These are phyloP conservation scores for Sporothrix brasiliensis DNA, from an alignment of 2,329 filamentous ascomycete species.

Conservation along the genomic window DNA sequence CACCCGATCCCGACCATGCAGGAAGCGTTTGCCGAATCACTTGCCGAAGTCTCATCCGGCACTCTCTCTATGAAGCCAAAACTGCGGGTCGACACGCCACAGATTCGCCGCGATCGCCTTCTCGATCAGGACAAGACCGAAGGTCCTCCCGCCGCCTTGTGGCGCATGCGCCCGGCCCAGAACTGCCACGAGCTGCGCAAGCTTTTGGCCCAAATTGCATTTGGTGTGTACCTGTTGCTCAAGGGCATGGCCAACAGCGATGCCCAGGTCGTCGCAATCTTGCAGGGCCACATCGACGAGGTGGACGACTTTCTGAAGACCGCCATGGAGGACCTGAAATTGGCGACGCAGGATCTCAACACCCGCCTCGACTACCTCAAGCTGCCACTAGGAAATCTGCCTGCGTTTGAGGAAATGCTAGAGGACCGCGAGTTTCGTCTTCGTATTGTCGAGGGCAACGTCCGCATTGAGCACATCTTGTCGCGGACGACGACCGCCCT, in stretches of 20 bases:
- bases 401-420: conserved; percentile 84
- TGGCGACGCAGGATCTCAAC: conserved; percentile 76
- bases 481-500: conserved; percentile 75
- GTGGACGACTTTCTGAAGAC: conserved; percentile 88
- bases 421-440: conserved; percentile 80
- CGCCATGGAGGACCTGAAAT: conserved; percentile 79
- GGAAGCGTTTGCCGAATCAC: conserved; percentile 78
- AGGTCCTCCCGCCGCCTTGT: conserved; percentile 70
- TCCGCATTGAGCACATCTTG: conserved; percentile 87
- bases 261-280: conserved; percentile 80
- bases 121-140: conserved; percentile 70
- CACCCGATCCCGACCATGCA: conserved; percentile 80
- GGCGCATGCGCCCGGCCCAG: conserved; percentile 75
- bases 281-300: conserved; percentile 91
- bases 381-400: conserved; percentile 79
- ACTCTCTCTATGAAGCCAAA: conserved; percentile 54
- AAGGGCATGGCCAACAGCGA: conserved; percentile 87
- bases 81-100: conserved; percentile 58
- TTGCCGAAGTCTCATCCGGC: conserved; percentile 68
- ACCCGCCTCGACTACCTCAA: conserved; percentile 79
- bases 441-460: conserved; percentile 83
- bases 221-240: conserved; percentile 86
- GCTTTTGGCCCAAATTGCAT: conserved; percentile 87
- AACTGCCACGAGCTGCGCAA: conserved; percentile 87
- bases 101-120: conserved; percentile 65